Base-by-base conservation (phyloP, 441 rosid genomes). In the Bocquillonia castaneifolia region DNA sequence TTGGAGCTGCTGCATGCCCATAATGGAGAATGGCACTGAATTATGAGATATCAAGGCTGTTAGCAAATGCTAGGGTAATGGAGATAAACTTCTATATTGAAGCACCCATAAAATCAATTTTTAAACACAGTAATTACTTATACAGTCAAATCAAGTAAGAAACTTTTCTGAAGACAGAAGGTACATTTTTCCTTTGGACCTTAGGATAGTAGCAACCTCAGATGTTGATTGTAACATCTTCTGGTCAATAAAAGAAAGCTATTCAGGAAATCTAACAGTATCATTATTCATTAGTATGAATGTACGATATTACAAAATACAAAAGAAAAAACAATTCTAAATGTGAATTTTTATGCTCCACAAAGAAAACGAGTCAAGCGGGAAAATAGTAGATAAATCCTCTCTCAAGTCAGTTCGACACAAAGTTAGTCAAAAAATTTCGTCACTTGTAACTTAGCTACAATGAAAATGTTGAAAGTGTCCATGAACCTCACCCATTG, bases 1-100 rank as follows among this genome's bases (percentile, higher is more conserved):
- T 93, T 72, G 97, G 97, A 81, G 98, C 98, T 23, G 96, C 95
- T 52, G 96, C 96, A 81, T 93, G 98, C 71, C 98, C 98, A 74
- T 93, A 91, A 78, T 93, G 97, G 64, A 93, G 93, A 82, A 91
- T 92, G 73, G 98, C 85, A 81, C 98, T 93, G 83, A 66, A 70
- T 34, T 52, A 77, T 18, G 26, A 76, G 68, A 78, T 22, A 68
- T 34, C 9, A 69, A 52, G 20, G 40, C 39, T 22, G 36, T 81
- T 62, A 81, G 76, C 51, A 23, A 26, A 23, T 17, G 40, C 31
- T 53, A 37, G 22, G 26, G 29, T 20, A 59, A 59, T 14, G 31
- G 10, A 51, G 42, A 34, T 22, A 54, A 72, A 61, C 71, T 48
- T n/a, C 54, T 36, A 61, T 17, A 60, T 58, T 28, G 59, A 47